Conservation (phyloP, 257 asterid genomes). For the Petunia axillaris region DNA sequence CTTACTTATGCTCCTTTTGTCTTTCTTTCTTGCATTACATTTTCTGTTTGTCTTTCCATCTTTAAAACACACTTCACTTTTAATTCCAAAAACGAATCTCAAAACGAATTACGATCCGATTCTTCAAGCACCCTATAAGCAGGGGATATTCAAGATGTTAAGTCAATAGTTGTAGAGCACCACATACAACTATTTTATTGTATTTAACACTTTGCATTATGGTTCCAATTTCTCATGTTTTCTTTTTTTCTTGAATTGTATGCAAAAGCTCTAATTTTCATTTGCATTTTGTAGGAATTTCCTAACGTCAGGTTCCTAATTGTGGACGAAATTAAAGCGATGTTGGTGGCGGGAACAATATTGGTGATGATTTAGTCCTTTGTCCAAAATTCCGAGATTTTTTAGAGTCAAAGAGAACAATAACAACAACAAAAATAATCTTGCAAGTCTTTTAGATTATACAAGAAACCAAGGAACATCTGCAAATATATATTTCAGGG, state of each 20-base stretch:
- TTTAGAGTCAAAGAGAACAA: not conserved
- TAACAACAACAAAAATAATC: not conserved
- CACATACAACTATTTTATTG: too few relatives aligned
- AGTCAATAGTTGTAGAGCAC: too few relatives aligned
- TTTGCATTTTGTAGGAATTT: constrained; percentile 1
- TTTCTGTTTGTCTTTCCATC: not conserved
- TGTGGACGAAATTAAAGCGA: not conserved
- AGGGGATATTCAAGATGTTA: too few relatives aligned
- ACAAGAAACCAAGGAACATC: not conserved
- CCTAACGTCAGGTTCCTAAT: not conserved
- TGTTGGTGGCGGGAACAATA: not conserved
- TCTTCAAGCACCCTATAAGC: too few relatives aligned
- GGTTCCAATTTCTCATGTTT: not conserved
- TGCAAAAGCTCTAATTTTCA: not conserved
- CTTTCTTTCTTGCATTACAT: not conserved
- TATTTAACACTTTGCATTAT: too few relatives aligned
- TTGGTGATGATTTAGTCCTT: not conserved
- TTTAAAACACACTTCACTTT: not conserved
- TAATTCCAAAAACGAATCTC: not conserved
- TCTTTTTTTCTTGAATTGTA: not conserved
- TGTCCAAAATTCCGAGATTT: not conserved
- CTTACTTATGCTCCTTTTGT: not conserved
- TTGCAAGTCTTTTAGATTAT: not conserved
- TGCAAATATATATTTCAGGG: constrained; percentile 14
- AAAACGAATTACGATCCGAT: not conserved